These are phyloP conservation scores for Conringia planisiliqua DNA, from an alignment of 345 rosid species.

Conservation along the genomic window DNA sequence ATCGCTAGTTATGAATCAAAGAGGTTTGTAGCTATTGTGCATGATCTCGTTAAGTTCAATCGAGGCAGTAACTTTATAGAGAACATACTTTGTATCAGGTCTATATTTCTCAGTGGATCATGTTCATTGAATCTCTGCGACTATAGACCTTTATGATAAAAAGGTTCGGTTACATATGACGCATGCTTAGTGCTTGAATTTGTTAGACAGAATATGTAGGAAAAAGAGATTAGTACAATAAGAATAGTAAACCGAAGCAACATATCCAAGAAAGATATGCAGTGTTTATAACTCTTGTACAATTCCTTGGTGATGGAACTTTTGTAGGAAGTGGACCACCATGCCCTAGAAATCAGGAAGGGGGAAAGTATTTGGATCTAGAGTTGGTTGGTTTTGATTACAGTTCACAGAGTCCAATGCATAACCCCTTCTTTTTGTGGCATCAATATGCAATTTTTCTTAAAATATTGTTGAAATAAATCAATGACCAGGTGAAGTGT, in stretches of 20 bases:
- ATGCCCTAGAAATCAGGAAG: slow-evolving; percentile 6
- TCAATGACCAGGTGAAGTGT: slow-evolving; percentile 22
- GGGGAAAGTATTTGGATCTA: slow-evolving; percentile 8
- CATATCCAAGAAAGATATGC: slow-evolving; percentile 30
- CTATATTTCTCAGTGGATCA: neutral
- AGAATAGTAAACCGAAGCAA: slow-evolving; percentile 12
- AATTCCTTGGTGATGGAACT: neutral
- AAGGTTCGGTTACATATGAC: neutral
- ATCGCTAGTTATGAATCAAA: neutral
- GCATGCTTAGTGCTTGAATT: neutral
- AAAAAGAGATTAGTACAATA: neutral
- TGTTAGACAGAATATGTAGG: neutral
- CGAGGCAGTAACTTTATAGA: neutral
- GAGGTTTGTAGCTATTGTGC: neutral
- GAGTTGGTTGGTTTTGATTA: slow-evolving; percentile 1
- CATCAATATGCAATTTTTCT: neutral
- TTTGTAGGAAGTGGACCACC: slow-evolving; percentile 12
- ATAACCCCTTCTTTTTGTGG: neutral
- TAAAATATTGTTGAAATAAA: neutral
- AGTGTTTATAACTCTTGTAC: neutral
- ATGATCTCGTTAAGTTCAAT: neutral
- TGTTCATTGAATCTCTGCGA: slow-evolving; percentile 2
- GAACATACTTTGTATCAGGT: neutral
- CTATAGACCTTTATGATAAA: neutral
- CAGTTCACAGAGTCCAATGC: slow-evolving; percentile 26